Evolutionary conservation across 2,329 filamentous ascomycete species (phyloP), one percentile per base, ranked within the genome.

Genomic region (Alternaria ethzedia): DNA sequence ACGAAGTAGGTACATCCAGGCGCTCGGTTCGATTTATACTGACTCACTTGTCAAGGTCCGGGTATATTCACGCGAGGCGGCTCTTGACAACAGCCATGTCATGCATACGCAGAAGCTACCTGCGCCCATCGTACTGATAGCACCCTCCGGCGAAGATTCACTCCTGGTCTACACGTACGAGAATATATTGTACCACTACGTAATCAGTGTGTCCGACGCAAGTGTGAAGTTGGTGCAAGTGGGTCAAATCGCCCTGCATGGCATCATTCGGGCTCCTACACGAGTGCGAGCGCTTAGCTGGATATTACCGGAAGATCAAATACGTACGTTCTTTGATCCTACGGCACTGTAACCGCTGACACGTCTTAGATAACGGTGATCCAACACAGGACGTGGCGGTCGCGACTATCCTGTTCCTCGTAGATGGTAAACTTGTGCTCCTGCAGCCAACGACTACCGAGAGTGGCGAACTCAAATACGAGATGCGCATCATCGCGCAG

Each of bases 191-290:
- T 96, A 97, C 75, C 96, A 99, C 78, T 99, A 94, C 78, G 89
- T 99, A 64, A 95, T 99, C 67, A 87, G 85, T 66, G 89, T 92
- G 0, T 87, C 89, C 0, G 86, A 88, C 21, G 85, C 87, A n/a
- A 89, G 89, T 21, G 87, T 97, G 32, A 90, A 89, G 46, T 86
- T 98, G 28, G 88, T 97, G 7, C 94, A 97, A 76, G 94, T 98
- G n/a, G 96, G 96, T 10, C 96, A 98, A 78, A 99, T 99, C 74
- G 95, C 93, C 12, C 96, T 99, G 72, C 92, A 99, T 78, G 96
- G 96, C 49, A 97, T 99, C 66, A 94, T 99, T 46, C 86, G 96
- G 72, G 96, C 96, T 36, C 96, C 96, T 11, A 93, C 94, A 21
- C 88, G 96, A 75, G 96, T 99, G 6, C 89, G 96, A 70, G 93